Evolutionary conservation across 2,329 filamentous ascomycete species (phyloP).

Genomic region (Laburnicola sp.): DNA sequence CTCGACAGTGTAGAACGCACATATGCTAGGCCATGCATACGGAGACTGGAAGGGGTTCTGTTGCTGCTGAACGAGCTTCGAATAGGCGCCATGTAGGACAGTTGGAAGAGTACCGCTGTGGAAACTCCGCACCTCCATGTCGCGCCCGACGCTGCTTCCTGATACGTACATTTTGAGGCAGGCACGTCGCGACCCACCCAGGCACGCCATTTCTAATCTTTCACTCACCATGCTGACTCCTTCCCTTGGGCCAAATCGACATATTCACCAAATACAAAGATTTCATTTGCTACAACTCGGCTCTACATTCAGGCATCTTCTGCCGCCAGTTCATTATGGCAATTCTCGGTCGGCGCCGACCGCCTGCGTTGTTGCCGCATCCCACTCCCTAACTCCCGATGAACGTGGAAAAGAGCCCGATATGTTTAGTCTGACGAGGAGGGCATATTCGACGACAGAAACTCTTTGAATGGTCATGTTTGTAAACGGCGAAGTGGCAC

Average conservation of each 20-base stretch:
- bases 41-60: neutral
- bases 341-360: neutral
- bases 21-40: neutral
- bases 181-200: constrained; percentile 1
- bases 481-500: too few relatives aligned
- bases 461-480: too few relatives aligned
- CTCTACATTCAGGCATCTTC: neutral
- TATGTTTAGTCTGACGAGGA: too few relatives aligned
- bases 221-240: neutral
- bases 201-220: constrained; percentile 1
- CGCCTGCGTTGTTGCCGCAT: neutral
- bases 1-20: neutral
- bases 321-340: neutral
- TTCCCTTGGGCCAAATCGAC: neutral
- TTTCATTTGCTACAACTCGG: neutral
- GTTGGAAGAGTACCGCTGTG: neutral
- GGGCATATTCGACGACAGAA: too few relatives aligned
- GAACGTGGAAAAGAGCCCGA: too few relatives aligned
- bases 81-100: constrained; percentile 2
- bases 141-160: neutral
- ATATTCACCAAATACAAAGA: neutral
- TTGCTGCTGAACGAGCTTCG: neutral
- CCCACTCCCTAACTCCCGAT: neutral
- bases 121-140: constrained; percentile 1
- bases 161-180: constrained; percentile 3